phyloP scores from a whole-genome alignment of 1,284 basidiomycete genomes.

The Lentinula novae-zelandiae region DNA sequence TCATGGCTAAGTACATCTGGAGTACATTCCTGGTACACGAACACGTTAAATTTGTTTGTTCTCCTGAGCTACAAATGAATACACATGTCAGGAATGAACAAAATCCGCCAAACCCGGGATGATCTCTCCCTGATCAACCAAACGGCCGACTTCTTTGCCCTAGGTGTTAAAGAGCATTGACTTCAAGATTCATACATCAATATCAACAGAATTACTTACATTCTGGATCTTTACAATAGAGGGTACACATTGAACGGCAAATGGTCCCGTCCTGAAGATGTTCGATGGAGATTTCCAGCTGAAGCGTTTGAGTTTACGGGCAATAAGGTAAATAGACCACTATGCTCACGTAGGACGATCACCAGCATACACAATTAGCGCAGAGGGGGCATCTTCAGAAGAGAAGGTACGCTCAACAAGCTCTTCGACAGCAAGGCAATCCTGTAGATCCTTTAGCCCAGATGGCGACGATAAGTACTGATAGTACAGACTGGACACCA shows the following conservation, averaged over 20 bases:
- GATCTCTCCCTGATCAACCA: conserved; percentile 56
- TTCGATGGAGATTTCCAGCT: conserved; percentile 72
- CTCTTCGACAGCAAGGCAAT: conserved; percentile 67
- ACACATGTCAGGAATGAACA: conserved; percentile 13
- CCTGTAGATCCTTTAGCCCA: conserved; percentile 40
- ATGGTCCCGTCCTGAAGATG: conserved; percentile 59
- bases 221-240: conserved; percentile 69
- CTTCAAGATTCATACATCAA: background rate
- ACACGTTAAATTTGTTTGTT: background rate
- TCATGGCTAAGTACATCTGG: background rate
- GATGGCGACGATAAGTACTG: background rate
- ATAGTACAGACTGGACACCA: conserved; percentile 63
- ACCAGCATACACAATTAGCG: conserved; percentile 73
- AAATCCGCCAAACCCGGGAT: conserved; percentile 26
- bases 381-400: conserved; percentile 49
- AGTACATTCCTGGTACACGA: background rate
- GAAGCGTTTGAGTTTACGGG: background rate
- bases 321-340: background rate
- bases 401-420: conserved; percentile 57
- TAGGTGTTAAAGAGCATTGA: conserved; percentile 20
- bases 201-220: conserved; percentile 41
- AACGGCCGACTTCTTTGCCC: conserved; percentile 51
- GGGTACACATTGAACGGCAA: conserved; percentile 64
- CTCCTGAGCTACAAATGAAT: background rate
- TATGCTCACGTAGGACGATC: conserved; percentile 57